Evolutionary conservation across 306 rosid species (phyloP).

Genomic region (Mimosa bimucronata): DNA sequence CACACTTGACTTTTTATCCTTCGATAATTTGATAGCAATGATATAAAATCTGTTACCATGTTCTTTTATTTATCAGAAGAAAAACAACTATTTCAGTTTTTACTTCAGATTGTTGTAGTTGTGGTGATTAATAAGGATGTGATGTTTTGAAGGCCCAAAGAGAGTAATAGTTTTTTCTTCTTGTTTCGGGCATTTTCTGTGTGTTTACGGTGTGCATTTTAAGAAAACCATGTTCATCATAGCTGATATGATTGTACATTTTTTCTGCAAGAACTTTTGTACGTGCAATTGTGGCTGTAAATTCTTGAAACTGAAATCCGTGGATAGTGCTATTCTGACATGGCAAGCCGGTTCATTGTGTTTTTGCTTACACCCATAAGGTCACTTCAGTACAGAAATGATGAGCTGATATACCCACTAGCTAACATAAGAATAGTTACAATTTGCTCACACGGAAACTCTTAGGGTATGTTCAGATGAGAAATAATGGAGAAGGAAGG

Average conservation of each 20-base stretch:
- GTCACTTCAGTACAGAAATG: background rate
- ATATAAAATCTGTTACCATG: background rate
- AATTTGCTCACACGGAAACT: background rate
- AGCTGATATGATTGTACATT: too few species aligned
- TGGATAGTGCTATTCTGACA: background rate
- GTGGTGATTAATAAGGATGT: background rate
- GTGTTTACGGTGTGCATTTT: background rate
- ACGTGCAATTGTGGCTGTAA: background rate
- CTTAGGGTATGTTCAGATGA: background rate
- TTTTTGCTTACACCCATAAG: background rate
- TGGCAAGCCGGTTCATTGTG: background rate
- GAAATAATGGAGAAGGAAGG: background rate
- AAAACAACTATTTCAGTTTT: background rate
- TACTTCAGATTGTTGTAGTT: background rate
- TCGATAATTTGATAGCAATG: background rate
- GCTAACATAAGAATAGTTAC: conserved; percentile 8
- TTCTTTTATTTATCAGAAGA: background rate
- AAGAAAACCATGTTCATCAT: background rate
- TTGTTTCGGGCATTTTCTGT: background rate
- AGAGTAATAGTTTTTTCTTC: too few species aligned
- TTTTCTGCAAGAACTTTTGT: background rate
- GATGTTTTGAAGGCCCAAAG: background rate
- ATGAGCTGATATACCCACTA: background rate
- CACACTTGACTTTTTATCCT: background rate
- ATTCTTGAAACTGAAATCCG: background rate